Base-by-base conservation (phyloP, 164 flowering plant species). In the Vitis riparia region DNA sequence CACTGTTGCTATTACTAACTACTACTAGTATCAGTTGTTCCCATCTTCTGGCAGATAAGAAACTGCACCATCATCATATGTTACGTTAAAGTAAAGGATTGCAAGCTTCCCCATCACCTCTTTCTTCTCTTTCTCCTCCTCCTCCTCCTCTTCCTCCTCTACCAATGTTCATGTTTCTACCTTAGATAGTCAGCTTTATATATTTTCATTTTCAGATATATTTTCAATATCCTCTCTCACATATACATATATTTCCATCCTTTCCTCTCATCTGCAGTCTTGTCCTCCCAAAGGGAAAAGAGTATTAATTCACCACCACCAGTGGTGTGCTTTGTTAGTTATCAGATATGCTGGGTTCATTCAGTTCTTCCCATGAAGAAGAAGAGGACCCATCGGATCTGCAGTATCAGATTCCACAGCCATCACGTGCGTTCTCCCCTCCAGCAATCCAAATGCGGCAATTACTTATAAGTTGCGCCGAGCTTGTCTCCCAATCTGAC, bases 381-480 rank as follows among this genome's bases (percentile, higher is more conserved):
- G 81, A 83, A 50, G 79, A 77, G 14, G 79, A 78, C 8, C 63
- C 76, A 5, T 59, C 73, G 37, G 79, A 75, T 69, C 73, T 30
- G 48, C 77, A 68, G 3, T 52, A 65, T 44, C 78, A 51, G 59
- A 75, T 59, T 44, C 76, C 73, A 14, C 68, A 51, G 27, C 65
- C 73, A 15, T 63, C 77, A 29, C 72, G 65, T 19, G 49, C 23
- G 23, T 58, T 71, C 77, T 27, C 75, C 13, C 23, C 82, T 0
- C 66, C 88, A 3, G 77, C 82, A 1, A 56, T 72, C 66, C 90
- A 86, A 52, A 76, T 84, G 78, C 90, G 96, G 32, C 91, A 88
- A 64, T 64, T 94, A 14, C 88, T 92, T 48, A 70, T 88, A 23
- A 83, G 71, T 44, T 85, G 92, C 68, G 97, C 95, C 0, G 94